phyloP scores from a whole-genome alignment of 2,329 filamentous ascomycete genomes.

The Nigrospora oryzae region DNA sequence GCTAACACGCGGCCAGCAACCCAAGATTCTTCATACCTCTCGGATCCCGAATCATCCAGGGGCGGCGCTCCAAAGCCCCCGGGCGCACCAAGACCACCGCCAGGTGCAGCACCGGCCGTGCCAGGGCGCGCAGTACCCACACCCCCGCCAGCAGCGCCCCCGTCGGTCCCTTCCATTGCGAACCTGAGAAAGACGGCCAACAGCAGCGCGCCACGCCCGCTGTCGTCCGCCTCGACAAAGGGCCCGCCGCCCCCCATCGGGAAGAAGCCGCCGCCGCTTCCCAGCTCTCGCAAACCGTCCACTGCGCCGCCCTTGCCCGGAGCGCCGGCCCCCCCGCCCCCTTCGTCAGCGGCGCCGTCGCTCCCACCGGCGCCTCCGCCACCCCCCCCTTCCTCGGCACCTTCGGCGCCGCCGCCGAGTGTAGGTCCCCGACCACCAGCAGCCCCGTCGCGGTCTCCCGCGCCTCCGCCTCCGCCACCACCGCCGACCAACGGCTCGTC shows the following conservation, averaged over 20 bases:
- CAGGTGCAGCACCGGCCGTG: constrained; percentile 48
- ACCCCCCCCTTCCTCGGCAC: constrained; percentile 32
- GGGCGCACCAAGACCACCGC: constrained; percentile 52
- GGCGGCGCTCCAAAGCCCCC: constrained; percentile 40
- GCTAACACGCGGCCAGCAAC: constrained; percentile 37
- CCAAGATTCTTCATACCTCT: constrained; percentile 64
- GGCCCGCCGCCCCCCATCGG: constrained; percentile 72
- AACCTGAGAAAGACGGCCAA: constrained; percentile 51
- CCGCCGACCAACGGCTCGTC: constrained; percentile 12
- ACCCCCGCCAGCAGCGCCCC: constrained; percentile 22
- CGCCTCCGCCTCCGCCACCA: constrained; percentile 27
- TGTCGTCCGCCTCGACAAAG: constrained; percentile 51
- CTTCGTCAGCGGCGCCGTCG: constrained; percentile 27
- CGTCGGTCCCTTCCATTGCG: constrained; percentile 45
- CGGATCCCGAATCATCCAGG: constrained; percentile 60
- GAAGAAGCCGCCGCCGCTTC: constrained; percentile 63
- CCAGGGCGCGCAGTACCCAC: constrained; percentile 42
- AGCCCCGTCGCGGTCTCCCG: constrained; percentile 20
- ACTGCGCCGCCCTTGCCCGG: constrained; percentile 19
- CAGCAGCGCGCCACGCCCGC: constrained; percentile 43
- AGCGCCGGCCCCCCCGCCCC: constrained; percentile 24
- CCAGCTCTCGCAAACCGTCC: constrained; percentile 51
- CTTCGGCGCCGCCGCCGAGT: constrained; percentile 20
- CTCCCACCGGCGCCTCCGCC: constrained; percentile 35
- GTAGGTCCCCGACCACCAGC: constrained; percentile 12